Evolutionary conservation across 345 rosid species (phyloP), one percentile per base, ranked within the genome.

Genomic region (Citrus hindsii): DNA sequence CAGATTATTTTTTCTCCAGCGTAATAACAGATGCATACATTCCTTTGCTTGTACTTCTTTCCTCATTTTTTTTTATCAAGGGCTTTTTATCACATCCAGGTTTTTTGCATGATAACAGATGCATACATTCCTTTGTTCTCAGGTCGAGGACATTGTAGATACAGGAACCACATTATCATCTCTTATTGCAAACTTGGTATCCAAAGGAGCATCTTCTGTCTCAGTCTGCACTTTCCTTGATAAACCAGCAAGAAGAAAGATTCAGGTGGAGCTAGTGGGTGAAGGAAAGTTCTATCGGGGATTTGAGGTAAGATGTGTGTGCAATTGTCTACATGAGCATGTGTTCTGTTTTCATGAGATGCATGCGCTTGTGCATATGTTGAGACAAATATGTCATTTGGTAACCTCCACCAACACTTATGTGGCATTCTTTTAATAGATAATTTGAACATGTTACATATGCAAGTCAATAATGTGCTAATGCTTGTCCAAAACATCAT

Each of bases 71-170:
- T 35, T 37, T 13, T 66, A 32, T 27, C 6, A 5, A 53, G 7
- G 5, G 22, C 3, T 14, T 30, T 61, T 62, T 28, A 37, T 64
- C 33, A 7, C 12, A 18, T 32, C n/a, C 8, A 18, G n/a, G 40
- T 6, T 32, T 16, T 16, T 16, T 64, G 33, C 7, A 25, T 27
- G 66, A 4, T 9, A 32, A 32, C 33, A 32, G 33, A 32, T 32
- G 33, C 33, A 32, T 32, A 32, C 33, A 32, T 32, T 32, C 33
- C 33, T 32, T 38, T 61, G 75, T 55, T 81, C 37, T 30, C 80
- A 93, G 99, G 97, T 95, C 38, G 99, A 95, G 87, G 99, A 93
- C 77, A 95, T 95, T 78, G 91, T 95, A 25, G 99, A 95, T 85
- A 92, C 98, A 1, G 98, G 99, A 38, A 80, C 75, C 85, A 93